Evolutionary conservation across 2,329 filamentous ascomycete species (phyloP).

Genomic region (Phoma herbarum): DNA sequence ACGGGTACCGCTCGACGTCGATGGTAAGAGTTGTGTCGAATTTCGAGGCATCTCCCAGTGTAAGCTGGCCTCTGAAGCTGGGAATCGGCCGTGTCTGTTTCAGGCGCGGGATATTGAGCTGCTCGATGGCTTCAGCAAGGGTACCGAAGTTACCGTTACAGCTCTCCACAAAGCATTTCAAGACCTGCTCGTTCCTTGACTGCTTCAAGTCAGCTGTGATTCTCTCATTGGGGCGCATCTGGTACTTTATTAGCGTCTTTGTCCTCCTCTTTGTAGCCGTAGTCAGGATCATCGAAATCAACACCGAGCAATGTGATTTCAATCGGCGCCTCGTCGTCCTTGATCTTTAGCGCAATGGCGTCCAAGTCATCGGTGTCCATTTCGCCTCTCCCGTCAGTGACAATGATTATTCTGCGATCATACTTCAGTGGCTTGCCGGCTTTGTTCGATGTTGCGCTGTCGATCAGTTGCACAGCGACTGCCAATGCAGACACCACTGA

Average conservation of each 20-base stretch:
- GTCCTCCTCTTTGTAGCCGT: constrained; percentile 89
- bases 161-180: constrained; percentile 69
- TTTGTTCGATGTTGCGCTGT: constrained; percentile 80
- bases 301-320: constrained; percentile 83
- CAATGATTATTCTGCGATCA: constrained; percentile 70
- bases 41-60: constrained; percentile 77
- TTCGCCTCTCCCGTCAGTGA: constrained; percentile 80
- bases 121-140: constrained; percentile 82
- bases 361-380: constrained; percentile 77
- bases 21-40: constrained; percentile 81
- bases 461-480: constrained; percentile 89
- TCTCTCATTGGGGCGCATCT: not conserved
- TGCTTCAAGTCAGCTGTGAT: constrained; percentile 46
- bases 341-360: constrained; percentile 76
- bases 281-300: constrained; percentile 92
- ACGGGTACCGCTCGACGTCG: constrained; percentile 89
- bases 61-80: constrained; percentile 80
- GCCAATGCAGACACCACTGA: constrained; percentile 81
- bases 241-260: constrained; percentile 75
- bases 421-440: constrained; percentile 53
- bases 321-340: constrained; percentile 70
- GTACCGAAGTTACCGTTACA: constrained; percentile 83
- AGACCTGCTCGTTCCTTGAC: constrained; percentile 74
- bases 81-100: constrained; percentile 80
- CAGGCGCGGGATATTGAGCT: constrained; percentile 77